phyloP scores from a whole-genome alignment of 1,284 basidiomycete genomes.

The Sanghuangporus weigelae region DNA sequence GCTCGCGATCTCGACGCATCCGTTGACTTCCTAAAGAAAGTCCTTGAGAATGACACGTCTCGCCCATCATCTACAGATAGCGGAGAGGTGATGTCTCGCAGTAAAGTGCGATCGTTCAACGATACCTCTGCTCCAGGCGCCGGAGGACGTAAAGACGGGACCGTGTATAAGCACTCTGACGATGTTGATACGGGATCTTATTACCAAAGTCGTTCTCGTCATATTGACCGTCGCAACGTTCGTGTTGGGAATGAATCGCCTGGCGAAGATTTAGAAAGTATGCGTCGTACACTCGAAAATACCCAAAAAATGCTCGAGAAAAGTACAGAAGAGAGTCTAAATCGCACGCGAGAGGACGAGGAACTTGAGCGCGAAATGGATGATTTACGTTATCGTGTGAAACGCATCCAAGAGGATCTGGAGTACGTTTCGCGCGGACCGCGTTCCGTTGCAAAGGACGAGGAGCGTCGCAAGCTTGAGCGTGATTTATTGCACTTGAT shows the following conservation, averaged over 20 bases:
- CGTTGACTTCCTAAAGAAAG: constrained; percentile 87
- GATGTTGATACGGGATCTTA: constrained; percentile 49
- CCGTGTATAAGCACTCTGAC: constrained; percentile 87
- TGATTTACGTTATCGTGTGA: constrained; percentile 83
- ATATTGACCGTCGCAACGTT: constrained; percentile 84
- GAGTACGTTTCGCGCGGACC: constrained; percentile 86
- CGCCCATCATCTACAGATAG: constrained; percentile 48
- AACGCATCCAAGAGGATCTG: constrained; percentile 88
- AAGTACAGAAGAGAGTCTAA: constrained; percentile 53
- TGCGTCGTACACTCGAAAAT: constrained; percentile 83
- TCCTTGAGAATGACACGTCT: constrained; percentile 84
- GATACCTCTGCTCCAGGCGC: constrained; percentile 47
- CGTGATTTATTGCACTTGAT: constrained; percentile 83
- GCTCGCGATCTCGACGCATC: constrained; percentile 87
- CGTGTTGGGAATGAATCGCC: constrained; percentile 71
- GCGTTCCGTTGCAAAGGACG: constrained; percentile 70
- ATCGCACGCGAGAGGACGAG: constrained; percentile 76
- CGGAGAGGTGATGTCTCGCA: constrained; percentile 47
- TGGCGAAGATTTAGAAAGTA: constrained; percentile 73
- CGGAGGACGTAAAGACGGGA: constrained; percentile 76
- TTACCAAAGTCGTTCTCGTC: constrained; percentile 85
- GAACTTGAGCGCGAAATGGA: constrained; percentile 86
- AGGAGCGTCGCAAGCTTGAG: constrained; percentile 85
- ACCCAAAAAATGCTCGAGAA: constrained; percentile 83
- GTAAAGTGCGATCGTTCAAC: constrained; percentile 71